phyloP scores from a whole-genome alignment of 2,329 filamentous ascomycete species.

The Gliomastix tumulicola region DNA sequence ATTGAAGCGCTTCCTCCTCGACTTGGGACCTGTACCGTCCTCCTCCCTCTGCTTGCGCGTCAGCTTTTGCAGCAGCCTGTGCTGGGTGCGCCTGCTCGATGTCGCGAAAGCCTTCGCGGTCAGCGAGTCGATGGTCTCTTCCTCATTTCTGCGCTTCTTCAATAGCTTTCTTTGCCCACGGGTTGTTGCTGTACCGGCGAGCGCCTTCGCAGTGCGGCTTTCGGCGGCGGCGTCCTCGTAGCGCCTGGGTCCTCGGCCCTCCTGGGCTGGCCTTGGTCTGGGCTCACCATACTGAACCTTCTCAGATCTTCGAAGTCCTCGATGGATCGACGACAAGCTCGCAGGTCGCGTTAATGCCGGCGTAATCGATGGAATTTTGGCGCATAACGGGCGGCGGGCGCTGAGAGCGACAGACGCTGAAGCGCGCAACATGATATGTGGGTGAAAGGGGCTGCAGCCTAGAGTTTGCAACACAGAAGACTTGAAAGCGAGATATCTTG shows the following conservation, averaged over 20 bases:
- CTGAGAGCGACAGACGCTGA: no score
- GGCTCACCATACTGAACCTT: slow-evolving; percentile 17
- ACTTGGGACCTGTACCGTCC: slow-evolving; percentile 27
- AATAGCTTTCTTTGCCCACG: background rate
- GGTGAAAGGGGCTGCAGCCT: no score
- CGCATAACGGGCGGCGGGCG: no score
- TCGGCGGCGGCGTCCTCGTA: slow-evolving; percentile 1
- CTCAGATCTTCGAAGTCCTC: slow-evolving; percentile 51
- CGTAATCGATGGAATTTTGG: no score
- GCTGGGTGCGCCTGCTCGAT: slow-evolving; percentile 27
- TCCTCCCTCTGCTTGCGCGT: slow-evolving; percentile 23
- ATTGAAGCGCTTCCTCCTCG: slow-evolving; percentile 44
- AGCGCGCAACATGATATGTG: no score
- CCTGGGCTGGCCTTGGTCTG: background rate
- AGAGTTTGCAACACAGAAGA: no score
- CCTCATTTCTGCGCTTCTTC: slow-evolving; percentile 1
- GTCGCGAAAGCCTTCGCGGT: slow-evolving; percentile 19
- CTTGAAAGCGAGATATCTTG: no score
- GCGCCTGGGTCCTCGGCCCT: background rate
- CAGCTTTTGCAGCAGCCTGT: slow-evolving; percentile 38
- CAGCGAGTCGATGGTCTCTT: slow-evolving; percentile 4
- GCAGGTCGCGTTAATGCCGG: slow-evolving; percentile 14
- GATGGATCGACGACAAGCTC: slow-evolving; percentile 60
- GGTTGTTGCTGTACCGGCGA: background rate
- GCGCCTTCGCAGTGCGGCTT: slow-evolving; percentile 1